These are phyloP conservation scores for Phytophthora gonapodyides DNA, from an alignment of 352 stramenopile genomes.

Conservation along the genomic window DNA sequence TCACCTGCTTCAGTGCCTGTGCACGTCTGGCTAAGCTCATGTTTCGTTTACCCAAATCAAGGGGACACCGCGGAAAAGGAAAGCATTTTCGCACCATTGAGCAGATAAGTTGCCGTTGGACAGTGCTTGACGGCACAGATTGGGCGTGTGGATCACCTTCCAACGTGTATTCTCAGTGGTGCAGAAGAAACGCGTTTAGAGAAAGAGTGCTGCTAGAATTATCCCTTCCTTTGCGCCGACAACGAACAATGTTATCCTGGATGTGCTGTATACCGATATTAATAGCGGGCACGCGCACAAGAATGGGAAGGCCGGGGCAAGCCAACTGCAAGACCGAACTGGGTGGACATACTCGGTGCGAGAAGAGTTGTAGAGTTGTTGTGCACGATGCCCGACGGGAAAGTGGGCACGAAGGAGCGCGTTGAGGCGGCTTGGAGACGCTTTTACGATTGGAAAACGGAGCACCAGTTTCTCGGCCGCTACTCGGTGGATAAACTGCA, in stretches of 20 bases:
- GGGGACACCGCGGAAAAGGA: neutral
- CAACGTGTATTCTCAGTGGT: neutral
- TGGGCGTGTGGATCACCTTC: neutral
- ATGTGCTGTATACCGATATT: slow-evolving; percentile 1
- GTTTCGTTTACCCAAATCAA: too few relatives aligned
- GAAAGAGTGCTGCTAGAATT: slow-evolving; percentile 2
- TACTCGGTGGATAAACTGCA: slow-evolving; percentile 46
- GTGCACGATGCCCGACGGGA: neutral
- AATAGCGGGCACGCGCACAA: slow-evolving; percentile 1
- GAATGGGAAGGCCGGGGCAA: neutral
- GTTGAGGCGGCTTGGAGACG: slow-evolving; percentile 7
- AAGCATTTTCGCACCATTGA: neutral
- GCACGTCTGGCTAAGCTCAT: too few relatives aligned
- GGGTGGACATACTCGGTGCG: neutral
- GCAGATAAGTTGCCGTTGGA: neutral
- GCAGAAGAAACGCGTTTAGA: neutral
- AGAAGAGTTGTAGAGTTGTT: neutral
- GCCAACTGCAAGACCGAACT: neutral
- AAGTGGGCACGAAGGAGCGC: slow-evolving; percentile 5
- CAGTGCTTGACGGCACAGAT: neutral
- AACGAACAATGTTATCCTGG: slow-evolving; percentile 2
- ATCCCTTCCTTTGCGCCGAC: neutral
- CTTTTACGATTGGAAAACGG: slow-evolving; percentile 40
- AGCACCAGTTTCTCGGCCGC: slow-evolving; percentile 37
- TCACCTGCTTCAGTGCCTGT: slow-evolving; percentile 47